phyloP scores from a whole-genome alignment of 129 eudicot species.

The Flaveria robusta region DNA sequence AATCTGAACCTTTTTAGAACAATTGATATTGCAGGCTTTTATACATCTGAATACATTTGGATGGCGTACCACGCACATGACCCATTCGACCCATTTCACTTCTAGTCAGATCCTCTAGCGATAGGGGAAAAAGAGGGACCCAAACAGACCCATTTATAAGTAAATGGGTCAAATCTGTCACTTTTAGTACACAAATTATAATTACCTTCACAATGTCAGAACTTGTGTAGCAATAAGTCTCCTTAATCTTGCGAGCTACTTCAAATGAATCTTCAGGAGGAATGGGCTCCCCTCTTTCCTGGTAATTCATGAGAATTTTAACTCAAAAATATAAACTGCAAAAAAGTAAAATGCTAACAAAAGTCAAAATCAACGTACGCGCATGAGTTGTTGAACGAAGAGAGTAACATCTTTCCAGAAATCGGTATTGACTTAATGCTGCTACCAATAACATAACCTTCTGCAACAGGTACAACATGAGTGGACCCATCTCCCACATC shows the following conservation, averaged over 20 bases:
- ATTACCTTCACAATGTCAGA: slow-evolving; percentile 95
- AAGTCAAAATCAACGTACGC: slow-evolving; percentile 51
- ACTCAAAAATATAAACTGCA: neutral
- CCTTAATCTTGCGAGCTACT: slow-evolving; percentile 93
- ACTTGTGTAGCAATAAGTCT: slow-evolving; percentile 92
- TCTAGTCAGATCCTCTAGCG: neutral
- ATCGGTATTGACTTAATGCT: slow-evolving; percentile 89
- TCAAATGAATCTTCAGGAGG: slow-evolving; percentile 98
- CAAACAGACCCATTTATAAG: neutral
- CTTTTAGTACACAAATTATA: neutral
- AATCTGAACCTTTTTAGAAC: neutral
- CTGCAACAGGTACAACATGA: slow-evolving; percentile 97
- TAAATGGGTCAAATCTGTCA: neutral
- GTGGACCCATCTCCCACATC: slow-evolving; percentile 97
- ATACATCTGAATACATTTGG: neutral
- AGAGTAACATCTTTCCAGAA: slow-evolving; percentile 81
- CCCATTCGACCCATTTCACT: neutral
- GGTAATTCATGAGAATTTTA: slow-evolving; percentile 24
- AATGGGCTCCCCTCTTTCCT: slow-evolving; percentile 98
- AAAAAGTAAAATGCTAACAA: slow-evolving; percentile 10
- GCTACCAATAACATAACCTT: slow-evolving; percentile 97
- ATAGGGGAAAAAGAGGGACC: neutral
- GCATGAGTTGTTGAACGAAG: slow-evolving; percentile 89
- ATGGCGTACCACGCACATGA: neutral
- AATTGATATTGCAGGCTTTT: neutral